These are phyloP conservation scores for Dinochytrium kinnereticum DNA, from an alignment of 371 early-diverging fungal species.

Conservation along the genomic window DNA sequence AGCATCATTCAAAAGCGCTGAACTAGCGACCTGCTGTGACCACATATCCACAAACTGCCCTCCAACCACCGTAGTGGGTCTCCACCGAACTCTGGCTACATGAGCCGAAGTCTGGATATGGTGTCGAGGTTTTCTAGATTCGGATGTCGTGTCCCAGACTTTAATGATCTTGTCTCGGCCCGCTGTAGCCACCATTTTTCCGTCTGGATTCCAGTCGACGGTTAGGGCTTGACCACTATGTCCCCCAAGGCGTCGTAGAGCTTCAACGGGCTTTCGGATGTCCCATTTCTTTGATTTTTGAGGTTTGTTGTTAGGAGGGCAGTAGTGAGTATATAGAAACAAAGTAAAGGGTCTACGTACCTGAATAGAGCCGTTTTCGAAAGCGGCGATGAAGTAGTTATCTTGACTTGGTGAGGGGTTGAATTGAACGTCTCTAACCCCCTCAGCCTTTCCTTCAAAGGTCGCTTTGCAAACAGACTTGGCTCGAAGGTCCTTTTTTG, in stretches of 20 bases:
- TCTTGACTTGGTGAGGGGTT: constrained; percentile 65
- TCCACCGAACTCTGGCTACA: constrained; percentile 79
- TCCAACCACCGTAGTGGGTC: constrained; percentile 60
- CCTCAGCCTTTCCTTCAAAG: constrained; percentile 81
- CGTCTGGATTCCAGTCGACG: constrained; percentile 83
- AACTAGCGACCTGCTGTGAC: constrained; percentile 69
- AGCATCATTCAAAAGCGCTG: constrained; percentile 69
- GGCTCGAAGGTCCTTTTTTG: constrained; percentile 83
- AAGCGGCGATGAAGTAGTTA: constrained; percentile 81
- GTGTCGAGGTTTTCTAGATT: constrained; percentile 65
- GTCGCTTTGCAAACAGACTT: constrained; percentile 56
- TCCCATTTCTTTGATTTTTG: constrained; percentile 72
- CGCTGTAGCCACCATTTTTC: constrained; percentile 77
- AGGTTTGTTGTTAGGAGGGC: too few species aligned
- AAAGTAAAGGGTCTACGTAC: too few species aligned
- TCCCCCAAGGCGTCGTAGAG: constrained; percentile 74
- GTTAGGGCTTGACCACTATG: constrained; percentile 80
- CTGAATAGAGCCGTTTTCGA: constrained; percentile 88
- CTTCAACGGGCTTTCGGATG: constrained; percentile 65
- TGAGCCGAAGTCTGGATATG: constrained; percentile 75
- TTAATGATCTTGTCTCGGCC: constrained; percentile 86
- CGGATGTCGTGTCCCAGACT: constrained; percentile 81
- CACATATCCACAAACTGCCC: too few species aligned
- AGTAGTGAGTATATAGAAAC: too few species aligned
- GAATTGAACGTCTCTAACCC: constrained; percentile 86